phyloP scores from a whole-genome alignment of 352 stramenopile genomes.

The Stramenopiles sp. region DNA sequence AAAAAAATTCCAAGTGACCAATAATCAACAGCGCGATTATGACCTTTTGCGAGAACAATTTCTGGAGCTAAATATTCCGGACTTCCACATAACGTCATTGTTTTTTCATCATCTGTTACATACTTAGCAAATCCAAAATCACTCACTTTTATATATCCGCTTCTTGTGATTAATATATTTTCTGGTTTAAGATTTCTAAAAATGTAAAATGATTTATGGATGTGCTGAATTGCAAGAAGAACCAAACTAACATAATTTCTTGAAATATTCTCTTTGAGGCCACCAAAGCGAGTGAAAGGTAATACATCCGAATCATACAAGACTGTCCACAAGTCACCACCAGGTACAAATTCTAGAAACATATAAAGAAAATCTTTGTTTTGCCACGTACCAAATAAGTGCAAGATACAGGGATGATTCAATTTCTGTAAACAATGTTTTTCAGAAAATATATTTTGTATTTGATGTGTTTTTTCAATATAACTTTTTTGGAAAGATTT shows the following conservation, averaged over 20 bases:
- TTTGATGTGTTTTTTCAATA: constrained; percentile 55
- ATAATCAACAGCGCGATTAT: constrained; percentile 31
- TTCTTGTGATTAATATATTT: constrained; percentile 31
- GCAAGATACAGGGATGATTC: constrained; percentile 49
- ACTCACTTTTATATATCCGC: constrained; percentile 28
- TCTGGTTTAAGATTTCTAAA: constrained; percentile 38
- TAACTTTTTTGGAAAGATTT: constrained; percentile 61
- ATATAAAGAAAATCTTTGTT: constrained; percentile 61
- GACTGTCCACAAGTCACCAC: constrained; percentile 54
- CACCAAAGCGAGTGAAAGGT: no score
- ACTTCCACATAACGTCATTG: constrained; percentile 59
- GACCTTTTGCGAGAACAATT: constrained; percentile 25
- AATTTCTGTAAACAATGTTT: constrained; percentile 39
- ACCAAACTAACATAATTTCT: constrained; percentile 28
- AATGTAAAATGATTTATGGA: constrained; percentile 32
- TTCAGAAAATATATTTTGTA: constrained; percentile 66
- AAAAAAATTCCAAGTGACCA: constrained; percentile 49
- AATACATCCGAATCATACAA: constrained; percentile 28
- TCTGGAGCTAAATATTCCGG: constrained; percentile 64
- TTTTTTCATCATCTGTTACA: constrained; percentile 15
- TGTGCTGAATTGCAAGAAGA: constrained; percentile 32
- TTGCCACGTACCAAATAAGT: constrained; percentile 50
- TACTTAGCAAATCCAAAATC: constrained; percentile 20
- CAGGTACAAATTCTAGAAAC: constrained; percentile 55
- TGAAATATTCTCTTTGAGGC: constrained; percentile 19